A percentile compares a stretch with the other conserved stretches of the same genome.
Conservation (phyloP, 2,329 filamentous ascomycete genomes). For the Calonectria pauciramosa region DNA sequence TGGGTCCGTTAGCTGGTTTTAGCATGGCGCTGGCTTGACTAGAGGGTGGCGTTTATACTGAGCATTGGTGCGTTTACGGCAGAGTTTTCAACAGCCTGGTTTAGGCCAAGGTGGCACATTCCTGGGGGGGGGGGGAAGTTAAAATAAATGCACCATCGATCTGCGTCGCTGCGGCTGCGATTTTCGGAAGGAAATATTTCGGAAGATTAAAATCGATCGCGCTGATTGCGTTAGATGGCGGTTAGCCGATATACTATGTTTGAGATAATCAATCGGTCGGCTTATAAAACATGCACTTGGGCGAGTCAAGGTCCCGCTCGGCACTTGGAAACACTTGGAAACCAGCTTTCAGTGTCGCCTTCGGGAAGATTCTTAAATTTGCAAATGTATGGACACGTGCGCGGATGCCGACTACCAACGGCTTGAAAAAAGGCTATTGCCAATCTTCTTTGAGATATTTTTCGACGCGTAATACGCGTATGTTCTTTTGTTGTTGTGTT, state of each 20-base stretch:
- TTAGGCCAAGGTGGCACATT: background rate
- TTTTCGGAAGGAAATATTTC: background rate
- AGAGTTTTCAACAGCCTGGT: background rate
- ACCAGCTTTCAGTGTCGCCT: background rate
- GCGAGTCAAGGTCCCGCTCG: background rate
- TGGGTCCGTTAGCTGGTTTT: background rate
- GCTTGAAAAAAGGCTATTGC: background rate
- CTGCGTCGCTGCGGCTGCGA: background rate
- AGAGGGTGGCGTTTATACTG: too few species aligned
- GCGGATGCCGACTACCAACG: too few species aligned
- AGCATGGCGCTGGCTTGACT: background rate
- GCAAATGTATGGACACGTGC: too few species aligned
- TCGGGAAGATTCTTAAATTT: background rate
- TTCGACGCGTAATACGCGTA: background rate
- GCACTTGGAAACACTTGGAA: rapidly evolving
- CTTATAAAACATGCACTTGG: background rate
- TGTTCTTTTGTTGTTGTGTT: too few species aligned
- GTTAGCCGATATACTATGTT: too few species aligned
- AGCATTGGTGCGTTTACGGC: background rate
- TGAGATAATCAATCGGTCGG: background rate
- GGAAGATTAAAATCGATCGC: background rate
- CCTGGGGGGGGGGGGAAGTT: too few species aligned
- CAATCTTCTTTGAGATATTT: background rate
- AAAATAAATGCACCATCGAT: background rate
- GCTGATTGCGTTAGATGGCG: too few species aligned